phyloP scores from a whole-genome alignment of 164 flowering plant genomes.

The Berberis vulgaris region DNA sequence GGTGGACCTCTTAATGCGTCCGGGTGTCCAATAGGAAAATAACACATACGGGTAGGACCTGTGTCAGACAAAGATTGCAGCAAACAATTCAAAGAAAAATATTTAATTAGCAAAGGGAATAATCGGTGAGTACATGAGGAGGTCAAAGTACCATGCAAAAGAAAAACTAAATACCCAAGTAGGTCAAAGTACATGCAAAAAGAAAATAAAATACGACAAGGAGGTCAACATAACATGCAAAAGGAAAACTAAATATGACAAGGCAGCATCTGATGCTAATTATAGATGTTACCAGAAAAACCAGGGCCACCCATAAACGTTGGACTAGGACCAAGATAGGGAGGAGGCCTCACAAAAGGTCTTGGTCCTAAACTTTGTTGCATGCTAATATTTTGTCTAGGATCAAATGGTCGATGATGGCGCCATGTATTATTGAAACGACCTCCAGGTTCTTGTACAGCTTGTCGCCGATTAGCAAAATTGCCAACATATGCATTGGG shows the following conservation, averaged over 20 bases:
- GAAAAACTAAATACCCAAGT: too few species aligned
- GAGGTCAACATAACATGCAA: too few species aligned
- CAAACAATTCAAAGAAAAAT: too few species aligned
- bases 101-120: too few species aligned
- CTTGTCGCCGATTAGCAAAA: conserved; percentile 41
- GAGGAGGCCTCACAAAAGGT: conserved; percentile 44
- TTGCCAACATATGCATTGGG: conserved; percentile 33
- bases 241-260: neutral
- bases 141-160: too few species aligned
- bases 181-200: too few species aligned
- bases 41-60: conserved; percentile 61
- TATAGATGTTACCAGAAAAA: conserved; percentile 41
- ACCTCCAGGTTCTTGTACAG: conserved; percentile 45
- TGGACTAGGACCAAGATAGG: conserved; percentile 50
- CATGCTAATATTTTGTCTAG: conserved; percentile 39
- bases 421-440: conserved; percentile 46
- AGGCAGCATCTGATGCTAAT: neutral
- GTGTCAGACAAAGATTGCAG: conserved; percentile 1
- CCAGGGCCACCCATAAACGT: conserved; percentile 60
- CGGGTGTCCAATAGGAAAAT: conserved; percentile 20
- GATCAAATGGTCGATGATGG: conserved; percentile 40
- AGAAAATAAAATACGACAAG: too few species aligned
- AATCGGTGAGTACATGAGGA: too few species aligned
- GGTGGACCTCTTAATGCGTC: conserved; percentile 41
- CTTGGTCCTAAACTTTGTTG: conserved; percentile 22